Evolutionary conservation across 2,329 filamentous ascomycete genomes (phyloP).

Genomic region (Penicillium sumatraense): DNA sequence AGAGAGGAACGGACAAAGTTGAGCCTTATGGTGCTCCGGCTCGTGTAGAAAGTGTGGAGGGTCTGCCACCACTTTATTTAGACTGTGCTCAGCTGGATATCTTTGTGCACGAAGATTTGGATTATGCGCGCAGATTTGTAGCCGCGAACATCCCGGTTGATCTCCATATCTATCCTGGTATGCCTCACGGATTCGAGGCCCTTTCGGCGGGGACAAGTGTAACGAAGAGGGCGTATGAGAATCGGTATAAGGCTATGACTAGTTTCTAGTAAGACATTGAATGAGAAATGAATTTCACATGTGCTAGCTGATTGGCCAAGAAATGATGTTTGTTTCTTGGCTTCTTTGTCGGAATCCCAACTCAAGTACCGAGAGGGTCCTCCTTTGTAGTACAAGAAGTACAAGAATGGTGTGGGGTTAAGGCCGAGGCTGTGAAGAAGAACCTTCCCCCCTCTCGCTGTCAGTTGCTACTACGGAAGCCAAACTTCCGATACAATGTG

Average conservation of each 20-base stretch:
- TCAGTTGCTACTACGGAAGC: background rate
- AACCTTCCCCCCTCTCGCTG: background rate
- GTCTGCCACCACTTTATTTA: constrained; percentile 49
- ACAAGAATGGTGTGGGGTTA: too few relatives aligned
- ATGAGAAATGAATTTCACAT: background rate
- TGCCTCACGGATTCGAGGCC: constrained; percentile 48
- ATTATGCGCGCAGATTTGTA: constrained; percentile 46
- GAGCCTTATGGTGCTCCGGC: constrained; percentile 40
- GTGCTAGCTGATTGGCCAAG: background rate
- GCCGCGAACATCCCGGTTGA: constrained; percentile 46
- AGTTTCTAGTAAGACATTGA: constrained; percentile 16
- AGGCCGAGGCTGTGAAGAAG: background rate
- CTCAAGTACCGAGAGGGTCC: background rate
- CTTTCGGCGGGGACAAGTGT: constrained; percentile 13
- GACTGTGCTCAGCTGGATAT: constrained; percentile 49
- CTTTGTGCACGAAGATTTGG: constrained; percentile 46
- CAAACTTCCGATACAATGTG: background rate
- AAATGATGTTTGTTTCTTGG: background rate
- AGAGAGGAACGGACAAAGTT: constrained; percentile 35
- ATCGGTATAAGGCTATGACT: constrained; percentile 17
- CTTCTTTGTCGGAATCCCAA: background rate
- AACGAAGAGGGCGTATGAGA: constrained; percentile 16
- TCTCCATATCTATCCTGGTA: constrained; percentile 50
- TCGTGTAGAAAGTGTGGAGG: constrained; percentile 37
- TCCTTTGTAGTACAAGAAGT: too few relatives aligned